Conservation (phyloP, 2,329 filamentous ascomycete species). For the Diaporthe amygdali region DNA sequence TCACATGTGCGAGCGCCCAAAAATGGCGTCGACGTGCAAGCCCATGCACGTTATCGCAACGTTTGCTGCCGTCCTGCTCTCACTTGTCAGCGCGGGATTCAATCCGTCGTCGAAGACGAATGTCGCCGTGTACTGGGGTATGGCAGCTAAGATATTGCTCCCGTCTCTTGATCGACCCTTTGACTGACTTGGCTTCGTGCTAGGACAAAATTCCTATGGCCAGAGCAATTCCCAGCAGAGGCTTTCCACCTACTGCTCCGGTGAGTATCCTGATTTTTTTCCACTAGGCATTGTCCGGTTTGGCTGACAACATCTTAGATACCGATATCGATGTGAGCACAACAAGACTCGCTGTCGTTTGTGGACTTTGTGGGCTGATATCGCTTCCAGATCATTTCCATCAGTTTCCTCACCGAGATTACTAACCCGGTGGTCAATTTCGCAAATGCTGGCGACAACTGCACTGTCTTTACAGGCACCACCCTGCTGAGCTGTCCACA, state of each 20-base stretch:
- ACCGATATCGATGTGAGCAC: conserved; percentile 50
- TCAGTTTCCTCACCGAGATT: conserved; percentile 68
- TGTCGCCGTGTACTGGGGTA: conserved; percentile 72
- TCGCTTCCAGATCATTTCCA: conserved; percentile 58
- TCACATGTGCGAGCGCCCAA: not conserved
- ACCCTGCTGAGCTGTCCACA: conserved; percentile 65
- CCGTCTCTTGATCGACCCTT: not conserved
- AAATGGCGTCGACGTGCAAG: conserved; percentile 1
- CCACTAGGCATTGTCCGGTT: not conserved
- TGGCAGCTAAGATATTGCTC: conserved; percentile 26
- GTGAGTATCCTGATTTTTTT: conserved; percentile 43
- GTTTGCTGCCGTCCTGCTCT: conserved; percentile 25
- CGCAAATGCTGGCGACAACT: conserved; percentile 66
- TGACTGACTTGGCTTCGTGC: not conserved
- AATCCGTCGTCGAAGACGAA: conserved; percentile 54
- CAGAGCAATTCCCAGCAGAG: conserved; percentile 57
- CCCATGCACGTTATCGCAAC: not conserved
- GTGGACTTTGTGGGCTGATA: not conserved
- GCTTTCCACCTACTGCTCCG: conserved; percentile 63
- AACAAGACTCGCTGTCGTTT: not conserved
- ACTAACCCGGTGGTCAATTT: conserved; percentile 65
- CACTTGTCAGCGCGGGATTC: conserved; percentile 47
- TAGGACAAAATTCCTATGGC: conserved; percentile 65
- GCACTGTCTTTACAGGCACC: conserved; percentile 63
- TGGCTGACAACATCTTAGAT: conserved; percentile 35